Base-by-base conservation (phyloP, 2,329 filamentous ascomycete species). In the Hypoxylon rubiginosum region DNA sequence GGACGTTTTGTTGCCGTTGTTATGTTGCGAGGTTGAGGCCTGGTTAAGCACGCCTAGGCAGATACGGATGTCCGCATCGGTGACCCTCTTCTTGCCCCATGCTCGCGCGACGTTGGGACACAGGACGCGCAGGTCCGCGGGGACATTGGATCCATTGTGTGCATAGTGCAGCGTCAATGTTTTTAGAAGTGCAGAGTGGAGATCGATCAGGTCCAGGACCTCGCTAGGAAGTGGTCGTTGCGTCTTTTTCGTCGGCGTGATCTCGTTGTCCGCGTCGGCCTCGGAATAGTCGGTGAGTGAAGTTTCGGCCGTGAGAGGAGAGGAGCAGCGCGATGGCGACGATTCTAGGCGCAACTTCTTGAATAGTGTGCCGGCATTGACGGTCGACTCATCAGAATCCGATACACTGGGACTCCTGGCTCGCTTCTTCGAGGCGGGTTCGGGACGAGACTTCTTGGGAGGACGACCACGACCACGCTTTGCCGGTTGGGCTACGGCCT, bases 71-170 rank as follows among this genome's bases (percentile, higher is more conserved):
- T 94, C 91, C 43, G 88, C 86, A 0, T 86, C 79, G 0, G 83
- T 86, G 15, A 93, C 90, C 61, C 84, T 84, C 32, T 91, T 85
- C 79, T 91, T 93, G 64, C 91, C 90, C 91, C 91, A 94, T 39
- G 90, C 82, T 68, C 88, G 85, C 11, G 90, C 87, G 43, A 92
- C 82, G 61, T 88, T 84, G 9, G 88, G 88, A 34, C 86, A 83
- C 36, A 94, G 82, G 30, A 83, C 80, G 36, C 84, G 82, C 48
- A 93, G 77, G 72, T 93, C 90, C 24, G 89, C 86, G 0, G 92
- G 89, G 0, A 86, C 83, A 50, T 84, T 81, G 30, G 82, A 80
- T 64, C 90, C 89, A 76, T 91, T 88, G 78, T 94, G 91, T 1
- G 90, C 90, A 65, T 88, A 85, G 73, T 93, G 90, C 9, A 94